phyloP scores from a whole-genome alignment of 768 basidiomycete species.

The Tulasnella sp. region DNA sequence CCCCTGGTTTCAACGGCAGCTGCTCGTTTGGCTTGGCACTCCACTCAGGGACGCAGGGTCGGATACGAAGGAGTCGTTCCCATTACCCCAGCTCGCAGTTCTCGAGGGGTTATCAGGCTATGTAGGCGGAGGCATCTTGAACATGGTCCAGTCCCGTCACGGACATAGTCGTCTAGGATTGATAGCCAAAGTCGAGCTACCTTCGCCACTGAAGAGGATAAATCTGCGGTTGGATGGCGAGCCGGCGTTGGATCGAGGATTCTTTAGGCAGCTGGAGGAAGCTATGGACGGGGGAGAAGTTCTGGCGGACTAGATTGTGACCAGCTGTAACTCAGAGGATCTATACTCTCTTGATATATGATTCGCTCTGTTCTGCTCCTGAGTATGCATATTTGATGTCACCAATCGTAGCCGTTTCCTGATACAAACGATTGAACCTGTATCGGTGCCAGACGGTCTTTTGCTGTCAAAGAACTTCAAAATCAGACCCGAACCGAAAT shows the following conservation, averaged over 20 bases:
- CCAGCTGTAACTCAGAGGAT: too few relatives aligned
- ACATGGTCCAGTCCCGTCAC: background rate
- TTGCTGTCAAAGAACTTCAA: too few relatives aligned
- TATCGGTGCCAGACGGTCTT: too few relatives aligned
- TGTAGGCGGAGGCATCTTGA: background rate
- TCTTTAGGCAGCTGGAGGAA: background rate
- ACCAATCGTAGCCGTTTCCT: too few relatives aligned
- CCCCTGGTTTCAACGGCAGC: background rate
- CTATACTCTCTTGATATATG: too few relatives aligned
- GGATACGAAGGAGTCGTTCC: background rate
- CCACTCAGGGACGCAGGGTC: background rate
- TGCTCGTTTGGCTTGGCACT: background rate
- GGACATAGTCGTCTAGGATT: background rate
- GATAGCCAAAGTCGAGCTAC: background rate
- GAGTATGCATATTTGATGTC: too few relatives aligned
- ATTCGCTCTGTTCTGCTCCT: too few relatives aligned
- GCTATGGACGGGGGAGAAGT: background rate
- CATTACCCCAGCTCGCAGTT: background rate
- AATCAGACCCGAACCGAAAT: too few relatives aligned
- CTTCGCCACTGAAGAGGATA: background rate
- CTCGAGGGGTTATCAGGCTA: background rate
- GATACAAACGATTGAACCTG: too few relatives aligned
- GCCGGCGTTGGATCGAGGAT: background rate
- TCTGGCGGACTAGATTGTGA: background rate
- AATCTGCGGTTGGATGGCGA: background rate